Conservation (phyloP, 495 filamentous ascomycete species). For the Xanthoparmelia taractica region DNA sequence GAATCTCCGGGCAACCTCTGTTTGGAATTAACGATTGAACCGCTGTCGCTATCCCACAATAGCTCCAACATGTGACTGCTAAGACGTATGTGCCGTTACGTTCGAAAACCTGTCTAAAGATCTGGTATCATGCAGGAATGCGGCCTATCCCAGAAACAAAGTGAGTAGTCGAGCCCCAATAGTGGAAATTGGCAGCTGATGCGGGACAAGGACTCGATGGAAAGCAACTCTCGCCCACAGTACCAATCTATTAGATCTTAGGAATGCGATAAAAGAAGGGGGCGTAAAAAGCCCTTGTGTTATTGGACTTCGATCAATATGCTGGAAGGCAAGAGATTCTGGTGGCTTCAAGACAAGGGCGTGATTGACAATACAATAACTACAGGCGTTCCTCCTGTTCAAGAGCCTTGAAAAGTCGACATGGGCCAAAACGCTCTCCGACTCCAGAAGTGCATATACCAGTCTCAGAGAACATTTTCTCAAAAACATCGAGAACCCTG, state of each 20-base stretch:
- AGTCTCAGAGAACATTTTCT: slow-evolving; percentile 67
- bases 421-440: slow-evolving; percentile 60
- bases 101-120: background rate
- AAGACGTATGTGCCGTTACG: background rate
- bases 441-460: slow-evolving; percentile 65
- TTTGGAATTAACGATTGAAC: slow-evolving; percentile 1
- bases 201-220: slow-evolving; percentile 44
- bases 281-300: slow-evolving; percentile 53
- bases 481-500: slow-evolving; percentile 70
- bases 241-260: slow-evolving; percentile 55
- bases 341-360: background rate
- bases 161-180: background rate
- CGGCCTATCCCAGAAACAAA: slow-evolving; percentile 16
- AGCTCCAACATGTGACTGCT: background rate
- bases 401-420: slow-evolving; percentile 54
- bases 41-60: background rate
- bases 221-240: slow-evolving; percentile 54
- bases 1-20: slow-evolving; percentile 5
- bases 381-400: slow-evolving; percentile 73
- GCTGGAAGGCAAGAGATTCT: slow-evolving; percentile 68
- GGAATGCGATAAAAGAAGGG: slow-evolving; percentile 52
- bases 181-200: background rate
- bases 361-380: slow-evolving; percentile 12
- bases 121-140: slow-evolving; percentile 14
- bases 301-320: slow-evolving; percentile 73